Evolutionary conservation across 2,329 filamentous ascomycete species (phyloP).

Genomic region (Macrophomina tecta): DNA sequence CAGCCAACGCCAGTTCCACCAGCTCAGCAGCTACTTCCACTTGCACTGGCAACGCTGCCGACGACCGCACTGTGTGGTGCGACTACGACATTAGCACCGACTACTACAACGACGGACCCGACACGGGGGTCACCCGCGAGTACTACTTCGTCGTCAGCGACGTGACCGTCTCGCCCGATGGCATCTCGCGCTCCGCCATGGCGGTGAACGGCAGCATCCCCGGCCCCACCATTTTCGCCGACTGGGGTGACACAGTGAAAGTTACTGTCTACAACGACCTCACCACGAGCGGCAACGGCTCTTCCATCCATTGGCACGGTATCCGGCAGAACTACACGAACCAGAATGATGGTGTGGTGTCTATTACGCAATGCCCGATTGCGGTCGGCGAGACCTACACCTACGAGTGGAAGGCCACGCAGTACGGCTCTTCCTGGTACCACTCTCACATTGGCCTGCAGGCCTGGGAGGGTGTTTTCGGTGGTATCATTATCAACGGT

Average conservation of each 20-base stretch:
- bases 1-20: constrained; percentile 8
- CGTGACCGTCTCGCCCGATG: constrained; percentile 61
- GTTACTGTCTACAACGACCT: constrained; percentile 57
- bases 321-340: constrained; percentile 63
- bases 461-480: constrained; percentile 45
- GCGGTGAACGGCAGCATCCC: constrained; percentile 25
- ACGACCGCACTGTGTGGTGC: constrained; percentile 47
- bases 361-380: constrained; percentile 49
- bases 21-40: constrained; percentile 2
- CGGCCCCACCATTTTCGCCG: constrained; percentile 32
- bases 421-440: constrained; percentile 42
- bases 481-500: constrained; percentile 45
- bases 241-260: constrained; percentile 55
- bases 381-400: constrained; percentile 43
- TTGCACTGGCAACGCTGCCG: constrained; percentile 23
- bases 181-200: constrained; percentile 51
- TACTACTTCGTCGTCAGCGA: constrained; percentile 63
- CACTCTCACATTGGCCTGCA: constrained; percentile 40
- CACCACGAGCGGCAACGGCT: constrained; percentile 58
- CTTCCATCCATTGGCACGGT: constrained; percentile 68
- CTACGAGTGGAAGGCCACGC: constrained; percentile 60
- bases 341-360: constrained; percentile 62
- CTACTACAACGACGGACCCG: constrained; percentile 57
- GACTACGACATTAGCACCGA: constrained; percentile 59
- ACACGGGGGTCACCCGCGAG: constrained; percentile 61